phyloP scores from a whole-genome alignment of 345 rosid species.

The Syzygium oleosum region DNA sequence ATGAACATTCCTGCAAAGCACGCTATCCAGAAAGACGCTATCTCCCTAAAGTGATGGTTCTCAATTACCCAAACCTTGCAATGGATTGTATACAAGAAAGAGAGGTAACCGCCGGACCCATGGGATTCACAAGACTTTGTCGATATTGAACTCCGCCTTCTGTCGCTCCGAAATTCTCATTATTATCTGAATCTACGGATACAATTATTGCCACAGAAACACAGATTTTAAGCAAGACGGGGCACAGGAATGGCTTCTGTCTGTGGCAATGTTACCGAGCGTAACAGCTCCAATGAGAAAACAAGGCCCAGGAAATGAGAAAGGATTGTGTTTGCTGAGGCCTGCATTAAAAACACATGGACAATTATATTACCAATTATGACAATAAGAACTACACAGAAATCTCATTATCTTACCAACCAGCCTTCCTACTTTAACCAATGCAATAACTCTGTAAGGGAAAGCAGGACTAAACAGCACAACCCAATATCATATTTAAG shows the following conservation, averaged over 20 bases:
- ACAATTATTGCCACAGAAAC: not conserved
- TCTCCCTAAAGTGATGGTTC: not conserved
- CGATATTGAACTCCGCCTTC: not conserved
- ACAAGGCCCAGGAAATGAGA: slow-evolving; percentile 93
- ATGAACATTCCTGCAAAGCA: not conserved
- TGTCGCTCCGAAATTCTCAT: not conserved
- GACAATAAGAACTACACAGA: not conserved
- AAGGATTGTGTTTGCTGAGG: slow-evolving; percentile 87
- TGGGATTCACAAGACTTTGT: not conserved
- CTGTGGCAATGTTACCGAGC: slow-evolving; percentile 75
- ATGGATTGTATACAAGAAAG: not conserved
- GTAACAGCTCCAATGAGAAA: slow-evolving; percentile 84
- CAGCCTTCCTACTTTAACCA: not conserved
- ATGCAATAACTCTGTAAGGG: not conserved
- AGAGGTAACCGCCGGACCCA: not conserved
- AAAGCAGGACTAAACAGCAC: not conserved
- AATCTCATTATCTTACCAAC: not conserved
- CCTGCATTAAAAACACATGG: slow-evolving; percentile 39
- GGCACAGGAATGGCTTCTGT: slow-evolving; percentile 44
- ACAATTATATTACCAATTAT: not conserved
- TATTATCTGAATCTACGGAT: not conserved
- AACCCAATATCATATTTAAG: not conserved
- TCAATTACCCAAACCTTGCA: not conserved
- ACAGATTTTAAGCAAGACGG: slow-evolving; percentile 31
- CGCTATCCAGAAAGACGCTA: not conserved